Evolutionary conservation across 306 rosid species (phyloP).

Genomic region (Canavalia ensiformis): DNA sequence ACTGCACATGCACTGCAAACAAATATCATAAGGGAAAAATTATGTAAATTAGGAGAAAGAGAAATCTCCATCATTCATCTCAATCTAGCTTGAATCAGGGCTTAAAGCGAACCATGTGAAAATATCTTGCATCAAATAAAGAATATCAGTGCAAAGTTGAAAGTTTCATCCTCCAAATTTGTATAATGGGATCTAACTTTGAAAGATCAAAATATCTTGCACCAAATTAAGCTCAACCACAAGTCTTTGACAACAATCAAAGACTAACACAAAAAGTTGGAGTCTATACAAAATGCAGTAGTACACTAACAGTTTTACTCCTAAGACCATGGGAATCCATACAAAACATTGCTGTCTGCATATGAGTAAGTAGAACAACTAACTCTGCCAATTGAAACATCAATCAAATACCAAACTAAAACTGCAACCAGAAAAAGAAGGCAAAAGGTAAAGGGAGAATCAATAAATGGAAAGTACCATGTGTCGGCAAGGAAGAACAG

Average conservation of each 20-base stretch:
- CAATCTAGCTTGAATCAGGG: slow-evolving; percentile 8
- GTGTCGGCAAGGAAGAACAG: slow-evolving; percentile 7
- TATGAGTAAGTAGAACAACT: no score
- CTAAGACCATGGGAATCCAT: no score
- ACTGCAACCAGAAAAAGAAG: neutral
- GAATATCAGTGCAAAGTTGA: neutral
- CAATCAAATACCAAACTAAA: neutral
- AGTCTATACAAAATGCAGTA: neutral
- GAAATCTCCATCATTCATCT: neutral
- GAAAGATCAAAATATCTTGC: slow-evolving; percentile 1
- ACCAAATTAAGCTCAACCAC: neutral
- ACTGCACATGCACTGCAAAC: slow-evolving; percentile 12
- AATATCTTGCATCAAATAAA: slow-evolving; percentile 14
- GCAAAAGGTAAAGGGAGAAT: neutral
- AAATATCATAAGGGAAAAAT: slow-evolving; percentile 20
- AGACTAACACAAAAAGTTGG: neutral
- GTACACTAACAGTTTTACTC: no score
- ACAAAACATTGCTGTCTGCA: no score
- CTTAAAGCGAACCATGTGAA: neutral
- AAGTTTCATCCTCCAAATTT: neutral
- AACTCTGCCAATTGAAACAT: neutral
- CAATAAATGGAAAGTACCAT: slow-evolving; percentile 1
- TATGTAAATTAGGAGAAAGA: slow-evolving; percentile 4
- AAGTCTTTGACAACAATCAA: slow-evolving; percentile 14
- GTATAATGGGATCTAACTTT: neutral